Evolutionary conservation across 371 early-diverging fungal genomes (phyloP), one percentile per base, ranked within the genome.

Genomic region (Rhizopus sp.): DNA sequence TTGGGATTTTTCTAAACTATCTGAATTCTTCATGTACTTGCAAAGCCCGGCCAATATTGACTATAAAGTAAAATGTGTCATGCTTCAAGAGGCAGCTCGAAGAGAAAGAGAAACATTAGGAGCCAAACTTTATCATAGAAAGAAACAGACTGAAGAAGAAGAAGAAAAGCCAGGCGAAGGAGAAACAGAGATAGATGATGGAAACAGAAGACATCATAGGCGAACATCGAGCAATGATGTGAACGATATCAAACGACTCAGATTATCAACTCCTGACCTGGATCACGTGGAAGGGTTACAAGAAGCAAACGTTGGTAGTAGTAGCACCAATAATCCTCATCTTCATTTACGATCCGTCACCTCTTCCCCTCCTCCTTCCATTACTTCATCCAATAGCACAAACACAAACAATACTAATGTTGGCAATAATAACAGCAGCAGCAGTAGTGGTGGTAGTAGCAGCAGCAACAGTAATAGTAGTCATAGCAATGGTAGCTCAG

Each of bases 1-100:
- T 53, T 90, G 90, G 90, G 88, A 88, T 64, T 90, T 90, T 72
- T 88, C 87, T 47, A 83, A 87, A 30, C 69, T 90, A 35, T 88
- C 88, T 3, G 89, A 88, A 64, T 88, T 90, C 45, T 90, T 90
- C 74, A 87, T 87, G 67, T 85, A 80, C 39, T 67, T 90, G 37
- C 83, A 85, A 57, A 80, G 81, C 40, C 77, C 78, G 39, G 83
- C 89, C 7, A 87, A 86, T 10, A 78, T 90, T 35, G 87, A 81
- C 53, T 88, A 87, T 63, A 82, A 86, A 53, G 78, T 88, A 42
- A 90, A 90, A 64, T 87, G 88, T 39, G 71, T 83, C 39, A 86
- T 90, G 79, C 66, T 90, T 9, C 88, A 90, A 58, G 84, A 86
- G 64, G 85, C 87, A 1, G 90, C 89, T 15, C 50, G 78, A 37